These are phyloP conservation scores for Micromonas commoda DNA, from an alignment of 139 green algal species.

Conservation along the genomic window DNA sequence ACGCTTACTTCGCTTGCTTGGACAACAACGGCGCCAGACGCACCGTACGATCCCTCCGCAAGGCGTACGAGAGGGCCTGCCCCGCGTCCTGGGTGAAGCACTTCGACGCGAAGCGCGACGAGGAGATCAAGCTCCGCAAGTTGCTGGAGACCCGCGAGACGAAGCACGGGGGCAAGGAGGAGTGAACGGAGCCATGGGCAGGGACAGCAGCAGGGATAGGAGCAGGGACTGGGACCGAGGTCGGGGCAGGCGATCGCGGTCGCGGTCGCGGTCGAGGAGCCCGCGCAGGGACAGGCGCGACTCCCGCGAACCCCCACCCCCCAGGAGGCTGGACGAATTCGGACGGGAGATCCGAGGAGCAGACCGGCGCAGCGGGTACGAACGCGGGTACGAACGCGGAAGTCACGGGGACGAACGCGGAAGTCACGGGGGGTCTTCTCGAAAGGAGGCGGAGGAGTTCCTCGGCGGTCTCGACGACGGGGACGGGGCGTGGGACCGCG, in stretches of 20 bases:
- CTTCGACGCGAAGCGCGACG: neutral
- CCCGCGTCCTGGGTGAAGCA: constrained; percentile 16
- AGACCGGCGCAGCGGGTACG: no score
- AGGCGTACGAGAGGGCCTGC: constrained; percentile 9
- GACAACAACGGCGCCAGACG: neutral
- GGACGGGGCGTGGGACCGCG: neutral
- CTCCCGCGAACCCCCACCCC: no score
- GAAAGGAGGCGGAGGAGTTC: neutral
- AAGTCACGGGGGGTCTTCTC: neutral
- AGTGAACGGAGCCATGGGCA: no score
- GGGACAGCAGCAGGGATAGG: no score
- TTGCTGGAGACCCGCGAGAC: neutral
- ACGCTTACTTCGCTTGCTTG: constrained; percentile 9
- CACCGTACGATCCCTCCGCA: neutral
- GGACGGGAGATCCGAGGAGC: neutral
- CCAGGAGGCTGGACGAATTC: neutral
- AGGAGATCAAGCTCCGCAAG: neutral
- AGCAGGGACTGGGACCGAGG: no score
- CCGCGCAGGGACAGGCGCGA: no score
- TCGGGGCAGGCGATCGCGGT: neutral
- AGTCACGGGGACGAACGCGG: no score
- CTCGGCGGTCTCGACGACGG: neutral
- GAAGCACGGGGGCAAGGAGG: neutral
- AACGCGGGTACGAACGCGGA: no score
- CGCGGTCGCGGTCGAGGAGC: neutral